Conservation (phyloP, 2,329 filamentous ascomycete genomes). For the Penicillium sp. region DNA sequence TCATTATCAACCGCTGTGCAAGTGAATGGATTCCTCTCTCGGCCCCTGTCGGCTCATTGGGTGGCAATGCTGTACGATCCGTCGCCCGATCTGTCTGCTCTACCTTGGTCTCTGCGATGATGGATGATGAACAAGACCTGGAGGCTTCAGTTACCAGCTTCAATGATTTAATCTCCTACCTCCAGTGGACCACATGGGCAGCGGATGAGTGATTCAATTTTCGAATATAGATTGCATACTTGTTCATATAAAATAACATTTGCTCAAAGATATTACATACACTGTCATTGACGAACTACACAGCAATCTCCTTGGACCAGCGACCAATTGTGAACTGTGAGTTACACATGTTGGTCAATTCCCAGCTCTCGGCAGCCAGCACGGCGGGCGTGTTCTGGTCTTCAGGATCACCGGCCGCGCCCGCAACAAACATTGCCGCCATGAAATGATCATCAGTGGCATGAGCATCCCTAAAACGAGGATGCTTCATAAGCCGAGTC, state of each 20-base stretch:
- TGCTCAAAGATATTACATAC: background rate
- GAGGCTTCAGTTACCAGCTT: background rate
- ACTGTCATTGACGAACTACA: conserved; percentile 1
- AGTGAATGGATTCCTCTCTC: conserved; percentile 9
- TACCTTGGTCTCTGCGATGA: conserved; percentile 22
- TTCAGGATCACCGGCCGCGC: conserved; percentile 52
- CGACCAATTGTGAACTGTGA: conserved; percentile 58
- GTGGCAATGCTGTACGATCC: conserved; percentile 25
- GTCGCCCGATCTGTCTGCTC: conserved; percentile 32
- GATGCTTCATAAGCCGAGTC: conserved; percentile 68
- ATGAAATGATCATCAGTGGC: conserved; percentile 72
- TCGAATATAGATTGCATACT: background rate
- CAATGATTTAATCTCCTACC: background rate
- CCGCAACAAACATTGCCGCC: conserved; percentile 64
- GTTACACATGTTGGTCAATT: conserved; percentile 66
- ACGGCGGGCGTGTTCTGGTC: conserved; percentile 41
- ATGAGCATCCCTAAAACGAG: conserved; percentile 65
- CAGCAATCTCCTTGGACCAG: conserved; percentile 28
- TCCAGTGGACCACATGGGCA: conserved; percentile 1
- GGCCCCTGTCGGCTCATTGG: conserved; percentile 14
- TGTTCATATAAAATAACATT: background rate
- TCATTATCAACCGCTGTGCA: conserved; percentile 4
- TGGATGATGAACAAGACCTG: background rate
- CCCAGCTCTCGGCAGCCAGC: conserved; percentile 62
- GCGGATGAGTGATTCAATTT: background rate